These are phyloP conservation scores for Furcasterigmium sp. DNA, from an alignment of 2,329 filamentous ascomycete genomes.

Conservation along the genomic window DNA sequence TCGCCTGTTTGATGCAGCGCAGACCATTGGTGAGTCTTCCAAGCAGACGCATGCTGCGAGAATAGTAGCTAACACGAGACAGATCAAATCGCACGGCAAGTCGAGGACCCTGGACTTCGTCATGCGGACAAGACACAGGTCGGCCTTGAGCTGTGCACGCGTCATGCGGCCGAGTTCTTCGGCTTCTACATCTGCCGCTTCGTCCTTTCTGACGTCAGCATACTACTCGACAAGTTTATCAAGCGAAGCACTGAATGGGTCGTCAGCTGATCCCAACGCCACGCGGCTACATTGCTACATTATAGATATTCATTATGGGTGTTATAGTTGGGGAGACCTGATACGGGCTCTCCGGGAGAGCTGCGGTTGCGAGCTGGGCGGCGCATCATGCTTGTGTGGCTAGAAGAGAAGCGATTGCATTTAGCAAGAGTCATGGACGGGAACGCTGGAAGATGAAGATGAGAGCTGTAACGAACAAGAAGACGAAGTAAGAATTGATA, in stretches of 20 bases:
- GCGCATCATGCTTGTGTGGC: not conserved
- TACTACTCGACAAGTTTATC: slow-evolving; percentile 93
- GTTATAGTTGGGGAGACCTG: no score
- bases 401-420: not conserved
- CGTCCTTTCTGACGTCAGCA: slow-evolving; percentile 75
- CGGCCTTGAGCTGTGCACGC: slow-evolving; percentile 85
- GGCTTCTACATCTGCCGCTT: slow-evolving; percentile 96
- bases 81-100: slow-evolving; percentile 95
- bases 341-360: no score
- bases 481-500: not conserved
- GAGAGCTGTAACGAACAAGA: not conserved
- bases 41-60: no score
- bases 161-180: slow-evolving; percentile 96
- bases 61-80: slow-evolving; percentile 18
- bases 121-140: slow-evolving; percentile 93
- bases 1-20: slow-evolving; percentile 85
- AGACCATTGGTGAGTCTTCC: slow-evolving; percentile 72
- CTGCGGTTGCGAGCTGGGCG: no score
- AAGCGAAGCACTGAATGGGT: slow-evolving; percentile 98
- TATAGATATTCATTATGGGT: no score
- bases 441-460: not conserved
- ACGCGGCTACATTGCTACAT: no score
- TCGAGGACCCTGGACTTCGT: slow-evolving; percentile 88
- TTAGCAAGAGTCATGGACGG: not conserved
- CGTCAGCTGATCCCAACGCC: no score